Evolutionary conservation across 1,139 yeast genomes (phyloP).

Genomic region (Kodamaea ohmeri): DNA sequence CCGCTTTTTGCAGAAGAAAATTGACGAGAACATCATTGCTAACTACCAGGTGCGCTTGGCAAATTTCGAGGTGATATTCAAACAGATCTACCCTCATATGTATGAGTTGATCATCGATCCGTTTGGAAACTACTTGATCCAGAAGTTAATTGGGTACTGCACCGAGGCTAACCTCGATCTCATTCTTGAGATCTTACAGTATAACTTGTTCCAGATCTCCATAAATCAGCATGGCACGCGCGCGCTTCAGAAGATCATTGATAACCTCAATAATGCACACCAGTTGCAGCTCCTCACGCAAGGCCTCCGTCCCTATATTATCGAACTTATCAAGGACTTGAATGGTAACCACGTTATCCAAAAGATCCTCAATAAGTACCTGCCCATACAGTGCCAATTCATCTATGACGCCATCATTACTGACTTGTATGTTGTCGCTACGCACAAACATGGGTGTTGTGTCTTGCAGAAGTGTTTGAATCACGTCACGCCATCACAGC

Average conservation of each 20-base stretch:
- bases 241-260: constrained; percentile 47
- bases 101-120: constrained; percentile 47
- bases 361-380: constrained; percentile 43
- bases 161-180: constrained; percentile 36
- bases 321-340: constrained; percentile 43
- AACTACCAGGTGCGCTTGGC: constrained; percentile 30
- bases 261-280: constrained; percentile 33
- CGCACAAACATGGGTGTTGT: constrained; percentile 51
- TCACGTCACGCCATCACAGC: constrained; percentile 41
- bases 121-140: constrained; percentile 29
- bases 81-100: constrained; percentile 36
- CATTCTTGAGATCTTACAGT: constrained; percentile 39
- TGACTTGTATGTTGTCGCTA: constrained; percentile 41
- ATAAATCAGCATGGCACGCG: constrained; percentile 48
- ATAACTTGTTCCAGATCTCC: constrained; percentile 44
- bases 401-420: constrained; percentile 41
- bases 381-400: constrained; percentile 40
- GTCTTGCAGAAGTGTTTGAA: constrained; percentile 47
- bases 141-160: constrained; percentile 33
- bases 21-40: constrained; percentile 38
- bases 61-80: constrained; percentile 43
- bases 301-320: constrained; percentile 54
- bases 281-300: constrained; percentile 44
- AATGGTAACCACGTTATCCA: constrained; percentile 51
- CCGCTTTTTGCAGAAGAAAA: constrained; percentile 45